Evolutionary conservation across 345 rosid genomes (phyloP), one percentile per base, ranked within the genome.

Genomic region (Zanthoxylum bungeanum): DNA sequence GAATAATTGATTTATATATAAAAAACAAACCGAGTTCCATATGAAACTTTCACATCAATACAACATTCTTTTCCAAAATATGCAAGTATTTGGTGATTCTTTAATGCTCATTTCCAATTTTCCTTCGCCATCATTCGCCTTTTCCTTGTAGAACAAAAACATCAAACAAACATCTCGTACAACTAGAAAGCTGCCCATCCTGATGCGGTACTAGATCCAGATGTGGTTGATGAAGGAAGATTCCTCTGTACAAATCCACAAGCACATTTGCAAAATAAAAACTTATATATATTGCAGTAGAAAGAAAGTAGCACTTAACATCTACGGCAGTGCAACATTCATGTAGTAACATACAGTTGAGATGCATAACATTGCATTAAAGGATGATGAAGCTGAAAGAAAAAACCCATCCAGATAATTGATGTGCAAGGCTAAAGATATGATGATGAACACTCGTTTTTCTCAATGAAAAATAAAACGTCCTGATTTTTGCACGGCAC

Each of bases 111-210:
- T 44, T 22, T 33, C 64, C 78, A 70, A 50, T 36, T 28, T 62
- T 71, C 30, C n/a, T n/a, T n/a, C n/a, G n/a, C n/a, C n/a, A n/a
- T n/a, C n/a, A n/a, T 37, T 37, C 9, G 40, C 40, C 17, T 63
- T 40, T 37, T 56, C 74, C 60, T 75, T 65, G 11, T 51, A 31
- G 58, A 44, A 16, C 17, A 17, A 9, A 22, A 60, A 51, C 17
- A 12, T 55, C 60, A 79, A 66, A 73, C 64, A 75, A 72, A 47
- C 68, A 53, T 65, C 60, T 42, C 71, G 71, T 65, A 73, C 21
- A 53, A 71, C 83, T 72, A 96, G 79, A 96, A 96, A 70, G 97
- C 99, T 5, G 99, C 97, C 99, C 99, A 96, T 70, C 98, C 99
- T 33, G 99, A 86, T 64, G 94, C 93, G 73, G 92, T 92, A 57